Percentiles rank a stretch among this genome's conserved stretches.
These are phyloP conservation scores for Fusarium nematophilum DNA, from an alignment of 2,329 filamentous ascomycete species.

Conservation along the genomic window DNA sequence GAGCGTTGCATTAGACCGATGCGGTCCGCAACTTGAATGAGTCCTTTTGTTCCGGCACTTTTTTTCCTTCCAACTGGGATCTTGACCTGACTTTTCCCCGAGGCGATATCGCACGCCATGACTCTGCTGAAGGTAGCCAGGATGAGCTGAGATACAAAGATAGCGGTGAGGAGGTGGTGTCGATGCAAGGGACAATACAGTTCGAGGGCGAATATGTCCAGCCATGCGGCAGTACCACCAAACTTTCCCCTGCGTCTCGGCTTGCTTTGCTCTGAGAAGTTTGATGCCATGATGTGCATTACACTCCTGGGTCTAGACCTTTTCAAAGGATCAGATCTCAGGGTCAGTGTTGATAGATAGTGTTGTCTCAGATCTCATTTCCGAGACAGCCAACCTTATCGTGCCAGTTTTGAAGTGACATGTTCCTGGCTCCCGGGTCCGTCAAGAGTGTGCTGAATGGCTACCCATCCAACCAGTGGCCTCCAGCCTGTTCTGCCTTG, in stretches of 20 bases:
- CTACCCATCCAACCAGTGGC: no score
- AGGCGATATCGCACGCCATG: neutral
- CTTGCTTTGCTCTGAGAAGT: neutral
- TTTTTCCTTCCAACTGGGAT: neutral
- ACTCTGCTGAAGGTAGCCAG: conserved; percentile 6
- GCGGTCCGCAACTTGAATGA: neutral
- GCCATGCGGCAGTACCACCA: neutral
- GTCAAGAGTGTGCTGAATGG: no score
- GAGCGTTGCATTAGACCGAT: conserved; percentile 5
- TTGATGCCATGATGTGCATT: neutral
- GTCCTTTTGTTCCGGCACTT: neutral
- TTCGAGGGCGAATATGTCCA: neutral
- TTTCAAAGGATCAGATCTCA: neutral
- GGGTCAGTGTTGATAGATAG: neutral
- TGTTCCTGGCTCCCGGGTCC: no score
- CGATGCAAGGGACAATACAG: conserved; percentile 15
- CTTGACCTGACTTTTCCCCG: neutral
- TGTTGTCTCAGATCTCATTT: no score
- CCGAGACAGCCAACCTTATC: no score
- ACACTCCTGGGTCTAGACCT: neutral
- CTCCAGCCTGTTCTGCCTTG: neutral
- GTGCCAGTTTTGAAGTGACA: no score
- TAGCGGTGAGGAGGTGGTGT: conserved; percentile 19
- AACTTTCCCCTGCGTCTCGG: neutral
- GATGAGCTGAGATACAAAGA: conserved; percentile 4